phyloP scores from a whole-genome alignment of 2,329 filamentous ascomycete genomes.

The Arthroderma uncinatum region DNA sequence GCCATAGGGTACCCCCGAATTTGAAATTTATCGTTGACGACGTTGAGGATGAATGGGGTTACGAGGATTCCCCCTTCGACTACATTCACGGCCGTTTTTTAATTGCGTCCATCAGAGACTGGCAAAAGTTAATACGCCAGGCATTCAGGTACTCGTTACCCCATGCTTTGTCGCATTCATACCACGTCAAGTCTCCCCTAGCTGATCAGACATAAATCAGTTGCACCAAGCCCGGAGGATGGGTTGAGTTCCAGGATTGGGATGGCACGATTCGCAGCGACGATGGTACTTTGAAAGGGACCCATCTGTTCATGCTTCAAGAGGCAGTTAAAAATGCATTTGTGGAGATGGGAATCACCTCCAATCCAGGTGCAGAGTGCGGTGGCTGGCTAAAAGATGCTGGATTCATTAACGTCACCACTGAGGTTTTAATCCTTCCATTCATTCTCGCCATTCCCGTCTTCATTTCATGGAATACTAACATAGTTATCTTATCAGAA shows the following conservation, averaged over 20 bases:
- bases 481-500: neutral
- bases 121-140: slow-evolving; percentile 33
- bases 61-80: slow-evolving; percentile 46
- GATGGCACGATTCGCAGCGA: slow-evolving; percentile 22
- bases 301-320: slow-evolving; percentile 5
- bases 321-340: slow-evolving; percentile 1
- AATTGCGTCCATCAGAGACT: slow-evolving; percentile 47
- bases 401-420: slow-evolving; percentile 20
- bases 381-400: slow-evolving; percentile 18
- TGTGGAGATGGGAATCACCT: slow-evolving; percentile 6
- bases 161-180: neutral
- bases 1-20: slow-evolving; percentile 41
- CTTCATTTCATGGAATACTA: no score
- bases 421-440: slow-evolving; percentile 11
- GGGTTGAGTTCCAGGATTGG: slow-evolving; percentile 32
- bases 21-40: slow-evolving; percentile 49
- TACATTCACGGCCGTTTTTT: slow-evolving; percentile 51
- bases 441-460: neutral
- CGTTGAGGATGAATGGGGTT: slow-evolving; percentile 46
- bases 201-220: slow-evolving; percentile 2
- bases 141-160: neutral
- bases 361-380: slow-evolving; percentile 11
- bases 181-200: neutral
- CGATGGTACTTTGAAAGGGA: slow-evolving; percentile 19
- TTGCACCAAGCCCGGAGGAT: slow-evolving; percentile 31